A percentile compares a stretch with the other conserved stretches of the same genome.
Conservation (phyloP, 257 asterid genomes). For the Solanum tarapatanum region DNA sequence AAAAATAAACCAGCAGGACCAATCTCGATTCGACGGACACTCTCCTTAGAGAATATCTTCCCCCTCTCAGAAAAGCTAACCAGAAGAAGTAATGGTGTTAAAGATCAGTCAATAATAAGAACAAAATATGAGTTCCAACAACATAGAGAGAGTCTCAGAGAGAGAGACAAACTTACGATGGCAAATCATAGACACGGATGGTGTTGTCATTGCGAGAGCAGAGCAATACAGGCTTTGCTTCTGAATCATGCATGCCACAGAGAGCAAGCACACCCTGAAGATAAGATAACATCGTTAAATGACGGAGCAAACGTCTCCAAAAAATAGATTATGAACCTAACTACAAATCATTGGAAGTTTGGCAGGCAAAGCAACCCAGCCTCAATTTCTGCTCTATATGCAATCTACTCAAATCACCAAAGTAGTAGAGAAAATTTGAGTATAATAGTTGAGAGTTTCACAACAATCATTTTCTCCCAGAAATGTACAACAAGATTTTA, state of each 20-base stretch:
- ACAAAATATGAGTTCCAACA: neutral
- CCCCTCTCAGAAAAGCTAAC: slow-evolving; percentile 77
- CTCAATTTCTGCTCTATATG: neutral
- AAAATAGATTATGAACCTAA: neutral
- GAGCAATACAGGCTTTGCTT: slow-evolving; percentile 78
- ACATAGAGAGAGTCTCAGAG: neutral
- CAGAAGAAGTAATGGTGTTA: neutral
- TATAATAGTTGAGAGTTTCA: neutral
- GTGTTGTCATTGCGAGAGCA: slow-evolving; percentile 79
- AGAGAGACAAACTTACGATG: slow-evolving; percentile 55
- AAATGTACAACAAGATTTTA: neutral
- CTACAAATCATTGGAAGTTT: neutral
- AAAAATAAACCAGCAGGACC: slow-evolving; percentile 90
- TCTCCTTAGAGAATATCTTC: slow-evolving; percentile 66
- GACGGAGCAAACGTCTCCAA: neutral
- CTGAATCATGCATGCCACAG: slow-evolving; percentile 94
- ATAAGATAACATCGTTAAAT: neutral
- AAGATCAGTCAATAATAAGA: neutral
- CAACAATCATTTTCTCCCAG: neutral
- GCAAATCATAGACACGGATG: slow-evolving; percentile 73
- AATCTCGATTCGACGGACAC: slow-evolving; percentile 63
- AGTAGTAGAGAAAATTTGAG: neutral
- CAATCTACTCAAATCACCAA: neutral
- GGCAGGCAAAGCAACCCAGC: neutral
- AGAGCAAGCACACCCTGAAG: slow-evolving; percentile 77